Conservation (phyloP, 495 filamentous ascomycete species). For the Penicillium cosmopolitanum region DNA sequence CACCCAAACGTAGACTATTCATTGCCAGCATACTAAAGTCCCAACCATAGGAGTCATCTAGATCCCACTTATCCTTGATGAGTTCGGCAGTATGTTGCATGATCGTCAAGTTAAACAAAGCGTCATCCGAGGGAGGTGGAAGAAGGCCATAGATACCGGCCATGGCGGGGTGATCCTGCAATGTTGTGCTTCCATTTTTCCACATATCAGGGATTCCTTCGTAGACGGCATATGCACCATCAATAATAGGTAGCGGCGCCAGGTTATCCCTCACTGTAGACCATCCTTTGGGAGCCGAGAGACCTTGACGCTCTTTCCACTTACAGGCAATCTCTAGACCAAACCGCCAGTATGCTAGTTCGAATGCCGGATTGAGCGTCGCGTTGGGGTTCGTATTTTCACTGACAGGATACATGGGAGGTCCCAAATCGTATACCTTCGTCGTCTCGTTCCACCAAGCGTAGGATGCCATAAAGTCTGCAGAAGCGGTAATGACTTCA, state of each 20-base stretch:
- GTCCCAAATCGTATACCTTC: constrained; percentile 21
- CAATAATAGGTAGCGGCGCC: constrained; percentile 20
- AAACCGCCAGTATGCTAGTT: constrained; percentile 25
- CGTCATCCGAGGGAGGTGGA: constrained; percentile 7
- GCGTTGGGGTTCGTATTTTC: constrained; percentile 25
- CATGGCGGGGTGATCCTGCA: constrained; percentile 19
- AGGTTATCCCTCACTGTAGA: constrained; percentile 19
- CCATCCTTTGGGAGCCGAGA: constrained; percentile 11
- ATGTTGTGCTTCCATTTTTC: constrained; percentile 11
- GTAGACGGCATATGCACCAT: constrained; percentile 20
- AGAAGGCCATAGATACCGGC: constrained; percentile 21
- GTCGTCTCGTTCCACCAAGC: constrained; percentile 26
- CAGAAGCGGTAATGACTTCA: constrained; percentile 11
- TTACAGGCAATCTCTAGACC: constrained; percentile 16
- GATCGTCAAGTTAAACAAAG: constrained; percentile 7
- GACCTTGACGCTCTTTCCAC: constrained; percentile 19
- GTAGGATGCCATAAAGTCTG: constrained; percentile 22
- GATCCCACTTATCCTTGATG: constrained; percentile 17
- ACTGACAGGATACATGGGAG: constrained; percentile 23
- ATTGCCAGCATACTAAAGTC: constrained; percentile 25
- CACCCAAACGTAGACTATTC: constrained; percentile 16
- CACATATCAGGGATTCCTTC: constrained; percentile 25
- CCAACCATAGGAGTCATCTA: constrained; percentile 20
- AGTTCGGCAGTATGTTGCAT: constrained; percentile 13
- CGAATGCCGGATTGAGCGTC: constrained; percentile 23